phyloP scores from a whole-genome alignment of 306 rosid genomes.

The Cucurbita argyrosperma region DNA sequence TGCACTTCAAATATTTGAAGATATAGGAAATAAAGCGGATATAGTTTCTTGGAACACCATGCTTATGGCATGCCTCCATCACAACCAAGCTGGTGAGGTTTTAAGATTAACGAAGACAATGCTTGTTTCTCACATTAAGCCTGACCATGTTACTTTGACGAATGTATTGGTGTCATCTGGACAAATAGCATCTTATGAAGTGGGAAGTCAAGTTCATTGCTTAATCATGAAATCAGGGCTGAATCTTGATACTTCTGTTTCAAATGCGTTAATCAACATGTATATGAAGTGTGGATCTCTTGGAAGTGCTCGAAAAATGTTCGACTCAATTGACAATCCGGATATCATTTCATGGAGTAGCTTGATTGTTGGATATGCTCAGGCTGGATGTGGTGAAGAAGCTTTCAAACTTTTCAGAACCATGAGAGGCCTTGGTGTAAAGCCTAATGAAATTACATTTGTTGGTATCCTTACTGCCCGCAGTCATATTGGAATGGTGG shows the following conservation, averaged over 20 bases:
- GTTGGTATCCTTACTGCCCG: conserved; percentile 68
- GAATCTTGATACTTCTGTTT: conserved; percentile 30
- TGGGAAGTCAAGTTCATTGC: conserved; percentile 61
- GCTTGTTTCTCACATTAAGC: conserved; percentile 33
- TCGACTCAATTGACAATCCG: conserved; percentile 29
- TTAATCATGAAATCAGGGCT: conserved; percentile 47
- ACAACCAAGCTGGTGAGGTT: conserved; percentile 41
- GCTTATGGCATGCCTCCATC: conserved; percentile 48
- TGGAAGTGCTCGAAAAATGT: conserved; percentile 35
- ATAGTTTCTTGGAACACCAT: conserved; percentile 66
- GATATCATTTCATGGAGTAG: conserved; percentile 78
- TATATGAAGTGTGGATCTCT: conserved; percentile 67
- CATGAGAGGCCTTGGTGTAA: conserved; percentile 32
- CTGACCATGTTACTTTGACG: conserved; percentile 43
- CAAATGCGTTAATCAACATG: conserved; percentile 69
- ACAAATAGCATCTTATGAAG: conserved; percentile 42
- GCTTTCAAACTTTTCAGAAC: conserved; percentile 44
- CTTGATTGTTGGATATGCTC: conserved; percentile 63
- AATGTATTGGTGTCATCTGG: conserved; percentile 50
- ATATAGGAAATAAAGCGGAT: conserved; percentile 24
- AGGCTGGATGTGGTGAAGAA: conserved; percentile 49
- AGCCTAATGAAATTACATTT: conserved; percentile 54
- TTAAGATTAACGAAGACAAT: conserved; percentile 36
- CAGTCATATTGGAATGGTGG: conserved; percentile 61
- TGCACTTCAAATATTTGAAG: conserved; percentile 37